Evolutionary conservation across 805 yeast species (phyloP).

Genomic region (Starmerella scarabaei): DNA sequence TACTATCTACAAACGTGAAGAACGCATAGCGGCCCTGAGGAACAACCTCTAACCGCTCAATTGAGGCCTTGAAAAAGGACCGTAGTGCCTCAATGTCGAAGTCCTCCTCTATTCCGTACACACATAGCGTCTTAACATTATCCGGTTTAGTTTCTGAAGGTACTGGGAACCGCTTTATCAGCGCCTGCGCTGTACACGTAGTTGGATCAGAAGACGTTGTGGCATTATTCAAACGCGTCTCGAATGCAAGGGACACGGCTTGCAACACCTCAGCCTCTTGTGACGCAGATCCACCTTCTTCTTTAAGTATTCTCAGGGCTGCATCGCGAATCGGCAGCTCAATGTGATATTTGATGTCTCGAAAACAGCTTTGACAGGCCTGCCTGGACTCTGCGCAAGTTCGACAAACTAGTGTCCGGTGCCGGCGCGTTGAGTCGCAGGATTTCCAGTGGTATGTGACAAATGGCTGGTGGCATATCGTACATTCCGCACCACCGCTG

Average conservation of each 20-base stretch:
- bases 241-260: constrained; percentile 4
- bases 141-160: background rate
- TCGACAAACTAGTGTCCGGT: constrained; percentile 54
- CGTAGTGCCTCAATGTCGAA: constrained; percentile 36
- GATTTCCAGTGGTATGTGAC: constrained; percentile 67
- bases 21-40: constrained; percentile 55
- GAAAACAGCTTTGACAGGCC: constrained; percentile 80
- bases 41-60: constrained; percentile 39
- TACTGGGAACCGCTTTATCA: constrained; percentile 1
- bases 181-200: background rate
- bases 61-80: constrained; percentile 36
- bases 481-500: constrained; percentile 64
- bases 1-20: constrained; percentile 46
- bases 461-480: constrained; percentile 73
- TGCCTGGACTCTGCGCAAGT: constrained; percentile 69
- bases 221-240: background rate
- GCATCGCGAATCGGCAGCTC: constrained; percentile 69
- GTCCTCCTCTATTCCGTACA: constrained; percentile 60
- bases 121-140: constrained; percentile 41
- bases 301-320: constrained; percentile 53
- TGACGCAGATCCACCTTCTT: constrained; percentile 9
- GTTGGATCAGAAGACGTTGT: background rate
- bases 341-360: constrained; percentile 71
- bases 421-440: constrained; percentile 26
- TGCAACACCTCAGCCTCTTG: constrained; percentile 2